phyloP scores from a whole-genome alignment of 2,329 filamentous ascomycete genomes.

The Cercospora zeae-maydis region DNA sequence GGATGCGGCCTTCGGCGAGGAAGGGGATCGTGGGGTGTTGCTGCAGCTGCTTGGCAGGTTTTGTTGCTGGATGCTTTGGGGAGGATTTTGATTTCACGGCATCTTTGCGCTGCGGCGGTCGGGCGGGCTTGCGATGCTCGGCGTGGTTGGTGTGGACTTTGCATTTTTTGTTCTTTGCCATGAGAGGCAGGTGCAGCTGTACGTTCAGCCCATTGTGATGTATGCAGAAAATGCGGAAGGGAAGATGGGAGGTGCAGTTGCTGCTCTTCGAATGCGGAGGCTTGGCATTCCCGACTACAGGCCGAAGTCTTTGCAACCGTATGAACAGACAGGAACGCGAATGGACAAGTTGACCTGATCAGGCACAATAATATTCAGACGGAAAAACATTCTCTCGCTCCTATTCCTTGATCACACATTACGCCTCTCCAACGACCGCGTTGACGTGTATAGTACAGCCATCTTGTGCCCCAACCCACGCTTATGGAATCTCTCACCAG shows the following conservation, averaged over 20 bases:
- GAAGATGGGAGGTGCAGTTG: background rate
- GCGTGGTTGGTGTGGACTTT: slow-evolving; percentile 19
- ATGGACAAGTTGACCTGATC: no score
- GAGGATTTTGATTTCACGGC: slow-evolving; percentile 4
- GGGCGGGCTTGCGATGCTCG: slow-evolving; percentile 8
- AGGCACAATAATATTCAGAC: no score
- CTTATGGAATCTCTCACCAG: background rate
- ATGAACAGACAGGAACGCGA: background rate
- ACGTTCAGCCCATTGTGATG: background rate
- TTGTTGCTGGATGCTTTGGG: background rate
- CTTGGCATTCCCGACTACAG: background rate
- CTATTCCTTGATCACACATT: background rate
- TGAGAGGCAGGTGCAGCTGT: slow-evolving; percentile 7
- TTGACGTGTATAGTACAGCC: background rate
- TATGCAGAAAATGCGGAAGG: background rate
- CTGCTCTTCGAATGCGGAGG: background rate
- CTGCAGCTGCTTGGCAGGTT: slow-evolving; percentile 7
- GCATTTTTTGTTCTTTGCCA: slow-evolving; percentile 33
- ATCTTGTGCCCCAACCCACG: background rate
- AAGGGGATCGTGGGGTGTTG: slow-evolving; percentile 63
- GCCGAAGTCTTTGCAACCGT: background rate
- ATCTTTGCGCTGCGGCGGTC: background rate
- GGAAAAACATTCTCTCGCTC: no score
- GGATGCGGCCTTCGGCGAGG: slow-evolving; percentile 59
- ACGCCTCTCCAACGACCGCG: background rate